A percentile compares a stretch with the other conserved stretches of the same genome.
phyloP scores from a whole-genome alignment of 495 filamentous ascomycete species.

The Penicillium soppii region DNA sequence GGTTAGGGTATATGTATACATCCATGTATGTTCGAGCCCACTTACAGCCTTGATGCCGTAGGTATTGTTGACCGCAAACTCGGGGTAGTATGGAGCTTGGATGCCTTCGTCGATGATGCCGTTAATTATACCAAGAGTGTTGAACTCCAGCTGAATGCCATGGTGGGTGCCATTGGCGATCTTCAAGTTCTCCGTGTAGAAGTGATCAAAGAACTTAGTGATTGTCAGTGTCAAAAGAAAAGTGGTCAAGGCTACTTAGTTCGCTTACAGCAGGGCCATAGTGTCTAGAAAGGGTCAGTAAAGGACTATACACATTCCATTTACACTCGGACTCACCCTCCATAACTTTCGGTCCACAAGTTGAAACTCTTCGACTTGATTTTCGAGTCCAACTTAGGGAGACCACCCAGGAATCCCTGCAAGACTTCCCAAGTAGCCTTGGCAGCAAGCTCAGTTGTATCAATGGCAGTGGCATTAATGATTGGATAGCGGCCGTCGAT shows the following conservation, averaged over 20 bases:
- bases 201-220: slow-evolving; percentile 50
- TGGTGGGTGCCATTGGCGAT: slow-evolving; percentile 44
- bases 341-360: slow-evolving; percentile 57
- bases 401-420: slow-evolving; percentile 54
- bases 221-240: slow-evolving; percentile 29
- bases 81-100: slow-evolving; percentile 65
- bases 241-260: slow-evolving; percentile 35
- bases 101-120: slow-evolving; percentile 73
- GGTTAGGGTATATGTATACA: slow-evolving; percentile 5
- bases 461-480: slow-evolving; percentile 45
- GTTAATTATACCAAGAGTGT: slow-evolving; percentile 57
- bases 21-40: slow-evolving; percentile 31
- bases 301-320: background rate
- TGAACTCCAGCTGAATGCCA: slow-evolving; percentile 42
- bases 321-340: slow-evolving; percentile 55
- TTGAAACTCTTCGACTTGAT: slow-evolving; percentile 54
- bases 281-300: slow-evolving; percentile 34
- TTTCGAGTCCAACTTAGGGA: slow-evolving; percentile 46
- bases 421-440: slow-evolving; percentile 57
- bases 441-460: slow-evolving; percentile 56
- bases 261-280: slow-evolving; percentile 47
- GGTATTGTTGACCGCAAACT: slow-evolving; percentile 70
- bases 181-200: slow-evolving; percentile 61
- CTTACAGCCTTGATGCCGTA: slow-evolving; percentile 66
- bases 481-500: slow-evolving; percentile 48